Evolutionary conservation across 192 early-diverging fungal genomes (phyloP).

Genomic region (Podila minutissima): DNA sequence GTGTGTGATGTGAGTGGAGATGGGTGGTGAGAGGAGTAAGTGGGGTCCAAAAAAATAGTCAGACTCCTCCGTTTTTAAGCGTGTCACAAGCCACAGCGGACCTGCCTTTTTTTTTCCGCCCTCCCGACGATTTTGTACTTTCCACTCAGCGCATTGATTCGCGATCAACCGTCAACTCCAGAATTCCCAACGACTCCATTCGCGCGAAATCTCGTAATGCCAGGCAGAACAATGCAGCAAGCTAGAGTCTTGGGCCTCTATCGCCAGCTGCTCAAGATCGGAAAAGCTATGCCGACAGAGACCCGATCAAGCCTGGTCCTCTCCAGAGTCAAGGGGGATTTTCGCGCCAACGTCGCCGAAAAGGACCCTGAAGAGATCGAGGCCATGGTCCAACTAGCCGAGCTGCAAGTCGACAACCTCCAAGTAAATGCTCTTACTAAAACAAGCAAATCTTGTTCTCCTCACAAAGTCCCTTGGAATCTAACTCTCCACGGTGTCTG

Average conservation of each 20-base stretch:
- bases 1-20: neutral
- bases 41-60: neutral
- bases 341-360: conserved; percentile 26
- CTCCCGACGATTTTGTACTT: too few relatives aligned
- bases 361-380: conserved; percentile 39
- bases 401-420: conserved; percentile 46
- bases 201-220: neutral
- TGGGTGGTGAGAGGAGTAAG: neutral
- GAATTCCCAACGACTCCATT: neutral
- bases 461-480: neutral
- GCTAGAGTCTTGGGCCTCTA: conserved; percentile 27
- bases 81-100: neutral
- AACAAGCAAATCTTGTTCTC: neutral
- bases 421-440: conserved; percentile 7
- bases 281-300: conserved; percentile 49
- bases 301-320: conserved; percentile 40
- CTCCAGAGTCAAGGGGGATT: conserved; percentile 40
- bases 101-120: too few relatives aligned
- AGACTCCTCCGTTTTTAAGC: too few relatives aligned
- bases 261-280: conserved; percentile 29
- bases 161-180: neutral
- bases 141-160: neutral
- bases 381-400: conserved; percentile 45
- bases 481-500: neutral
- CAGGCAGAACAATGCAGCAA: conserved; percentile 16